Evolutionary conservation across 2,329 filamentous ascomycete genomes (phyloP), one percentile per base, ranked within the genome.

Genomic region (Clarireedia monteithiana): DNA sequence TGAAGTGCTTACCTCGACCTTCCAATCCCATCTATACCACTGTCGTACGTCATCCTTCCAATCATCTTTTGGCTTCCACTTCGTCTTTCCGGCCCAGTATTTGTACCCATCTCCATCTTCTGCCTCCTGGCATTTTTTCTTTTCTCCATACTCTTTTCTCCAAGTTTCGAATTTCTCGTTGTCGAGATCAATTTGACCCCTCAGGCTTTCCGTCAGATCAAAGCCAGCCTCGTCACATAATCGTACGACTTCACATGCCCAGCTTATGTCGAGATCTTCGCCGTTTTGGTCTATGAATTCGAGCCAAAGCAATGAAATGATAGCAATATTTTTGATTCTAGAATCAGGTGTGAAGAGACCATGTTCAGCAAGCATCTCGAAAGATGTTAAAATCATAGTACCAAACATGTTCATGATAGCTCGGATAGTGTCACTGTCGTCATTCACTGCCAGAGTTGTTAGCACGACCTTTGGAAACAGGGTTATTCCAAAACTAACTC

Each of bases 311-410:
- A 68, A 62, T 60, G 72, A 71, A 5, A 82, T 72, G 38, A 75
- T 75, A 64, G 73, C 78, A 23, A 70, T 75, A 63, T 81, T 82
- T 20, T 73, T 64, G 48, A 69, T 73, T 44, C 73, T 68, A 3
- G 72, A 71, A 1, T 77, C 74, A 15, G 81, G 47, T 9, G 44
- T 58, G 50, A 66, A 55, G 5, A 66, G 56, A 20, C 46, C 24
- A n/a, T 63, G 59, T 26, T 64, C 68, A 5, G 76, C 72, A 17
- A 81, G 66, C 7, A 80, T 71, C 58, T 80, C 79, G 57, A 80
- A 68, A 36, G 74, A 75, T 49, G 81, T 80, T 67, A 78, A 78
- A 50, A 81, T 67, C 67, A 82, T 82, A 67, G 80, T 75, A 58
- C 81, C 75, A 72, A 80, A 75, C 77, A 82, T 81, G 58, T 78